These are phyloP conservation scores for Fusarium sp. DNA, from an alignment of 2,329 filamentous ascomycete genomes.

Conservation along the genomic window DNA sequence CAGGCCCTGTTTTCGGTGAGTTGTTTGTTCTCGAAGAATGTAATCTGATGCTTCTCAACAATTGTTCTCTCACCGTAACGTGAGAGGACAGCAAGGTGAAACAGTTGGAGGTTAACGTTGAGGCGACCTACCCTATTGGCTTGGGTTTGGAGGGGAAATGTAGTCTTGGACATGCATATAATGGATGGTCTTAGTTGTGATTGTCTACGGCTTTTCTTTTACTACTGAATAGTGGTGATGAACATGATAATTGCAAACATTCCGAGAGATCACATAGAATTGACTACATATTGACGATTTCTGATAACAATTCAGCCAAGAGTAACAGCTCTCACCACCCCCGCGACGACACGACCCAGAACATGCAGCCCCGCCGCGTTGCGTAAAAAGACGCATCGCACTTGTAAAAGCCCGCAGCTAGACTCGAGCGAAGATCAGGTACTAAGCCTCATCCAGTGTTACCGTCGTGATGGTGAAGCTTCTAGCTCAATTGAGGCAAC, in stretches of 20 bases:
- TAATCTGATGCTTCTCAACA: slow-evolving; percentile 35
- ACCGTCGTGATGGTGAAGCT: slow-evolving; percentile 38
- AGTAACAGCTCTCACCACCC: slow-evolving; percentile 2
- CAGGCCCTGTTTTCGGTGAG: slow-evolving; percentile 38
- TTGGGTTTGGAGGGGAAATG: background rate
- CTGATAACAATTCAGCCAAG: slow-evolving; percentile 13
- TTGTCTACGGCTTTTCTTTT: background rate
- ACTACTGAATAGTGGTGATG: background rate
- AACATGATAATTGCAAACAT: background rate
- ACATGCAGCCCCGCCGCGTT: slow-evolving; percentile 44
- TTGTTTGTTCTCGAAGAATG: slow-evolving; percentile 27
- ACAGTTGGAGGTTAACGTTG: background rate
- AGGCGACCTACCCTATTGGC: slow-evolving; percentile 8
- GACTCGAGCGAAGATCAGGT: slow-evolving; percentile 40
- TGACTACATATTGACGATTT: background rate
- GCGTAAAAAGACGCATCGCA: slow-evolving; percentile 54
- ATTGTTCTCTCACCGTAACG: slow-evolving; percentile 32
- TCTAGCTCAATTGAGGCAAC: slow-evolving; percentile 41
- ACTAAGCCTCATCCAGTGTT: slow-evolving; percentile 38
- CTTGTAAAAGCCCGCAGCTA: slow-evolving; percentile 44
- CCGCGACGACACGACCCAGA: slow-evolving; percentile 32
- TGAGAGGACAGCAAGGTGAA: slow-evolving; percentile 18
- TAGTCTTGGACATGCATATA: slow-evolving; percentile 9
- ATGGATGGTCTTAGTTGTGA: background rate
- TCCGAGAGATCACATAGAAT: too few species aligned